Evolutionary conservation across 805 yeast species (phyloP).

Genomic region (Helenozyma baotianmanensis): DNA sequence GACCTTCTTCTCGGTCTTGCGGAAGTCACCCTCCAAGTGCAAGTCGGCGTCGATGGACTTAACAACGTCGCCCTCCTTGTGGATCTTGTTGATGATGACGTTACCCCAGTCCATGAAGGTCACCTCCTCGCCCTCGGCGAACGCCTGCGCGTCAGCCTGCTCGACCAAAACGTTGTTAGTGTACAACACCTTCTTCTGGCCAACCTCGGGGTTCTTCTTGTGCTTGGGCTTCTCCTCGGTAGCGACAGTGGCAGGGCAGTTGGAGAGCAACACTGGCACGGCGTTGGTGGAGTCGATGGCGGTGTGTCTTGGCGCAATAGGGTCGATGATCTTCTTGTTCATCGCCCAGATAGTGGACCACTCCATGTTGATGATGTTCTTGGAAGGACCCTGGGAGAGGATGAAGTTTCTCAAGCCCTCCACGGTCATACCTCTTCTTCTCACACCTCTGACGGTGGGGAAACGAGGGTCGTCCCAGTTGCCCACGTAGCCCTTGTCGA

Average conservation of each 20-base stretch:
- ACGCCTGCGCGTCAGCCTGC: conserved; percentile 72
- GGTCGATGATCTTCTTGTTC: conserved; percentile 96
- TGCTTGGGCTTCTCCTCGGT: conserved; percentile 83
- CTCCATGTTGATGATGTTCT: conserved; percentile 92
- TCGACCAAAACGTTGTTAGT: conserved; percentile 66
- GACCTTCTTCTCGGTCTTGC: conserved; percentile 88
- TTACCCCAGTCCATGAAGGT: conserved; percentile 99
- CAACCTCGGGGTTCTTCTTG: conserved; percentile 91
- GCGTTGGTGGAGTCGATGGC: conserved; percentile 65
- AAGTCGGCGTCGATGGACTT: conserved; percentile 68
- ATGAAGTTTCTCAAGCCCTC: conserved; percentile 95
- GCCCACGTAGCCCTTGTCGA: conserved; percentile 78
- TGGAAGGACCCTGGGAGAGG: conserved; percentile 95
- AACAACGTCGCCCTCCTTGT: conserved; percentile 56
- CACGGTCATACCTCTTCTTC: conserved; percentile 99
- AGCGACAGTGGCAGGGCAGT: conserved; percentile 61
- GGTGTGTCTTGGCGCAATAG: conserved; percentile 92
- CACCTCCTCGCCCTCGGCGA: conserved; percentile 80
- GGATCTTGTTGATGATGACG: conserved; percentile 68
- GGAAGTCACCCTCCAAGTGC: conserved; percentile 94
- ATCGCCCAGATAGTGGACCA: conserved; percentile 98
- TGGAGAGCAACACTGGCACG: conserved; percentile 62
- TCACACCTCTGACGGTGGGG: conserved; percentile 99
- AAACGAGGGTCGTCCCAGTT: conserved; percentile 99
- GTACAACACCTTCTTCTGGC: conserved; percentile 73